Base-by-base conservation (phyloP, 441 rosid genomes). In the Corymbia citriodora region DNA sequence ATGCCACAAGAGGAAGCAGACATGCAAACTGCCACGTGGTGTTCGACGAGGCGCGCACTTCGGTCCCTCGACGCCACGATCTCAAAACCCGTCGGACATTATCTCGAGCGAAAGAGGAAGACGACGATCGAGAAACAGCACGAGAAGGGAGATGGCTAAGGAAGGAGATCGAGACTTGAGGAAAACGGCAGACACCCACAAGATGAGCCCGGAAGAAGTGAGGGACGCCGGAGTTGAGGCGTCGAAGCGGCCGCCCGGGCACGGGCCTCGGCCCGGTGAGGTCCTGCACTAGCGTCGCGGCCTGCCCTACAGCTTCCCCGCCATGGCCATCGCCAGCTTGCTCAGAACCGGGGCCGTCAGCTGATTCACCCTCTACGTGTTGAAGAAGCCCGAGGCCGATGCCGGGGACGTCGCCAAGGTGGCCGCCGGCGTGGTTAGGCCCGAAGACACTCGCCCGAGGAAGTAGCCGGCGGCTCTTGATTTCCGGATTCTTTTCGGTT, bases 381-480 rank as follows among this genome's bases (percentile, higher is more conserved):
- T 94, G 94, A 96, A 96, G 90, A 96, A 95, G 79, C 95, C 96
- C 0, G 98, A 96, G 88, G 98, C 97, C 31, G 92, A 63, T n/a
- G 97, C 96, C 61, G 3, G 81, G 10, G 96, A 95, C 88, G 98
- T 96, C 7, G 97, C 97, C 88, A 93, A 89, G 92, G 98, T 92
- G 10, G 91, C 95, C 5, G 68, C 94, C 8, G 94, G 95, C 13
- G 91, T 89, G 25, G 96, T 96, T 12, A 90, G 90, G 19, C 96
- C 95, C 0, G 93, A 83, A 55, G 96, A 96, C 87, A 95, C 98
- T 83, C 99, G 89, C 65, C 97, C 97, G 9, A 92, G 95, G 91
- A 96, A 95, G 92, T 93, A 95, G 89, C 88, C 85, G 85, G 9
- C 52, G 2, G 1, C 10, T 40, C 50, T 21, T 12, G 9, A 3